Percentiles rank a stretch among this genome's conserved stretches.
Conservation (phyloP, 345 rosid genomes). For the Gynandropsis gynandra region DNA sequence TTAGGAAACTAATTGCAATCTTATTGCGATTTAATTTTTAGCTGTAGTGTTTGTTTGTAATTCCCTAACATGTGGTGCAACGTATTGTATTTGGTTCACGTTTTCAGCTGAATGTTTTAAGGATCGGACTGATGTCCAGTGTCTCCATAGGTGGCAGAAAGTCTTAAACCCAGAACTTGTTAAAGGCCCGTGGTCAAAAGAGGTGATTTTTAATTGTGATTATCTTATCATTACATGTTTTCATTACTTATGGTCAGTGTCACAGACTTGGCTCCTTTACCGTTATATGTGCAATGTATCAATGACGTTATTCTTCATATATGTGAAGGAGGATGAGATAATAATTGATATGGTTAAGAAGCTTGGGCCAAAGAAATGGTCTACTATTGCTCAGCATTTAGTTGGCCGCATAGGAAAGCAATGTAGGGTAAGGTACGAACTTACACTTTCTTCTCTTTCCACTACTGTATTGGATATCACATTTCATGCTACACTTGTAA, state of each 20-base stretch:
- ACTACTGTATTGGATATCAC: background rate
- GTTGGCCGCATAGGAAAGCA: slow-evolving; percentile 99
- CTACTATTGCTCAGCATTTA: slow-evolving; percentile 92
- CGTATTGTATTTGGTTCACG: slow-evolving; percentile 12
- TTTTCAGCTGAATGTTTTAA: slow-evolving; percentile 89
- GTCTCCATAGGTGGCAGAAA: slow-evolving; percentile 99
- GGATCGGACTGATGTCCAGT: slow-evolving; percentile 98
- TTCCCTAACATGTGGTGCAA: background rate
- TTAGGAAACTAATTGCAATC: background rate
- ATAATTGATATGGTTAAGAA: slow-evolving; percentile 74
- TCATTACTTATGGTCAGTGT: slow-evolving; percentile 6
- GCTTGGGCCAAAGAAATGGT: slow-evolving; percentile 96
- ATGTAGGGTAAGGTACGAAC: slow-evolving; percentile 81
- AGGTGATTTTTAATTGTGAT: slow-evolving; percentile 44
- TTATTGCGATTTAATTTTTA: no score
- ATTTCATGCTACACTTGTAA: background rate
- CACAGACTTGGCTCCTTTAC: background rate
- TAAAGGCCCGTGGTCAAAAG: slow-evolving; percentile 99
- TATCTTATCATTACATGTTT: slow-evolving; percentile 9
- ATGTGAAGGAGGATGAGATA: slow-evolving; percentile 67
- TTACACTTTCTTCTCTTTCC: slow-evolving; percentile 7
- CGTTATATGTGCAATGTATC: slow-evolving; percentile 6
- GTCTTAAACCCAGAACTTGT: slow-evolving; percentile 97
- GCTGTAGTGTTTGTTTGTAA: slow-evolving; percentile 5
- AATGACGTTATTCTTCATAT: slow-evolving; percentile 8